These are phyloP conservation scores for Peronospora farinosa DNA, from an alignment of 352 stramenopile species.

Conservation along the genomic window DNA sequence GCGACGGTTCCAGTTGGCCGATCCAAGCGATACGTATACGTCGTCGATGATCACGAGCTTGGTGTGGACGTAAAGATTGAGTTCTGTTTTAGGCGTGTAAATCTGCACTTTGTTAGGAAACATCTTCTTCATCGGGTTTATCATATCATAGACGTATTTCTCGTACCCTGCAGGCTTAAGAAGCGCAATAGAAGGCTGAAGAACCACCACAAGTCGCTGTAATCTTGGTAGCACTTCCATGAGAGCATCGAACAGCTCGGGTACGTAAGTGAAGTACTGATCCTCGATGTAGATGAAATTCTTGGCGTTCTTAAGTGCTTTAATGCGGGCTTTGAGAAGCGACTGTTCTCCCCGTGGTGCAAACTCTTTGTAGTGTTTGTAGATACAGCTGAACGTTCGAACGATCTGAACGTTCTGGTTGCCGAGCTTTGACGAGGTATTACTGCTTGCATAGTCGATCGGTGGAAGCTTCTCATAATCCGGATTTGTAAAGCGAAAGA, in stretches of 20 bases:
- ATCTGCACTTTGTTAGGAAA: conserved; percentile 30
- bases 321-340: conserved; percentile 36
- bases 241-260: conserved; percentile 36
- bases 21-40: conserved; percentile 53
- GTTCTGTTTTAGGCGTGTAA: conserved; percentile 34
- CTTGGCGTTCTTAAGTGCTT: conserved; percentile 38
- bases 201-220: too few relatives aligned
- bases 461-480: conserved; percentile 11
- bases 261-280: conserved; percentile 36
- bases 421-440: conserved; percentile 8
- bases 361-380: conserved; percentile 45
- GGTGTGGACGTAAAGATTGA: conserved; percentile 46
- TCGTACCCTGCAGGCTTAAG: background rate
- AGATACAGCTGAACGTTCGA: conserved; percentile 53
- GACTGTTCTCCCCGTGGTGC: conserved; percentile 46
- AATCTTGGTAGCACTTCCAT: conserved; percentile 34
- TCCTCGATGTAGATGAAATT: conserved; percentile 35
- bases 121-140: conserved; percentile 33
- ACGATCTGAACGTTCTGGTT: conserved; percentile 46
- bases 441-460: conserved; percentile 12
- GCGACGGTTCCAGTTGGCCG: conserved; percentile 55
- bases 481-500: conserved; percentile 45
- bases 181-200: too few relatives aligned
- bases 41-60: conserved; percentile 59
- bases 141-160: conserved; percentile 47